These are phyloP conservation scores for Turnera subulata DNA, from an alignment of 345 rosid genomes.

Conservation along the genomic window DNA sequence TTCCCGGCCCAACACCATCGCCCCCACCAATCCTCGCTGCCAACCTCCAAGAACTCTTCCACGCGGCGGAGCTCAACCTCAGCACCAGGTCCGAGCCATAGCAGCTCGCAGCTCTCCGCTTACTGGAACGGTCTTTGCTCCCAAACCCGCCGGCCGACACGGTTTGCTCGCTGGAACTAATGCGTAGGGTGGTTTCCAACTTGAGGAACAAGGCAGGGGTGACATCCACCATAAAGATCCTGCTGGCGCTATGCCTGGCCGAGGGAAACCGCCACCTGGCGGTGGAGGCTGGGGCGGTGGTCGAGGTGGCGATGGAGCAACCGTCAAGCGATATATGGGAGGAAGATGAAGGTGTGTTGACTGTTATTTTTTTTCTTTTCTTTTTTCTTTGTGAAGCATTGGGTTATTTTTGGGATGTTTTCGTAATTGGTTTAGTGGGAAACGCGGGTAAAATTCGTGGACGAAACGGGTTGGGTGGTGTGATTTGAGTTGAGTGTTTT, in stretches of 20 bases:
- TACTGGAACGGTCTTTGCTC: conserved; percentile 60
- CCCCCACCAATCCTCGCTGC: conserved; percentile 45
- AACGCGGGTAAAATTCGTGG: too few species aligned
- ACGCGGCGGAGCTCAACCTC: conserved; percentile 66
- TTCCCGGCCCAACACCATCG: conserved; percentile 20
- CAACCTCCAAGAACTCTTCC: conserved; percentile 59
- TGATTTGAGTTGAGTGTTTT: too few species aligned
- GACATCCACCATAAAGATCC: conserved; percentile 64
- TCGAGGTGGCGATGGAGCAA: conserved; percentile 61
- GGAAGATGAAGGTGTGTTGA: too few species aligned
- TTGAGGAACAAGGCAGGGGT: conserved; percentile 44
- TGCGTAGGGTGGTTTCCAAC: conserved; percentile 55
- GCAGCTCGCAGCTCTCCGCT: conserved; percentile 62
- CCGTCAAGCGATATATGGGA: too few species aligned
- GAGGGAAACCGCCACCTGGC: conserved; percentile 79
- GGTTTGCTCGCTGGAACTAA: conserved; percentile 58
- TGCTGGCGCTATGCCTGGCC: conserved; percentile 69
- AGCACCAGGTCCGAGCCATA: conserved; percentile 48
- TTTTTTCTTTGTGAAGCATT: too few species aligned
- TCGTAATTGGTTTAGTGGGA: too few species aligned
- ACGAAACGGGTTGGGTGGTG: too few species aligned
- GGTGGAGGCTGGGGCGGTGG: conserved; percentile 68
- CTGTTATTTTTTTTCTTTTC: too few species aligned
- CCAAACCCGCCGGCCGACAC: conserved; percentile 77
- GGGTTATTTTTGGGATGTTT: too few species aligned